phyloP scores from a whole-genome alignment of 192 early-diverging fungal species.

The Coemansia sp. region DNA sequence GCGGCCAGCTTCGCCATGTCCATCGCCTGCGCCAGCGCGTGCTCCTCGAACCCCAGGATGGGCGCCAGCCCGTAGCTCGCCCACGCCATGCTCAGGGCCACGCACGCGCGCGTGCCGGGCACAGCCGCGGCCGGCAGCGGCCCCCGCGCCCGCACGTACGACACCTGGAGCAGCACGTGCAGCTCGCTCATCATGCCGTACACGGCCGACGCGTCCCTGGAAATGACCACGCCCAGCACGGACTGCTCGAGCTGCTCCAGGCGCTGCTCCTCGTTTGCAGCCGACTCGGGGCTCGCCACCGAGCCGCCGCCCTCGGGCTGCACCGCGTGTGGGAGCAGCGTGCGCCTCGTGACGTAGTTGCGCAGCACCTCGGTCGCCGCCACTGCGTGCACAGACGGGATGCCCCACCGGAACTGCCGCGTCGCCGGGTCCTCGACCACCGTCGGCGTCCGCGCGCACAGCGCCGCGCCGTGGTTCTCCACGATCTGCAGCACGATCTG shows the following conservation, averaged over 20 bases:
- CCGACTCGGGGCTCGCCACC: too few species aligned
- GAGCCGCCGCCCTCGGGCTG: background rate
- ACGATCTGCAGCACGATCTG: slow-evolving; percentile 40
- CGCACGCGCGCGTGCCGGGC: slow-evolving; percentile 17
- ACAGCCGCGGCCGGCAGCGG: background rate
- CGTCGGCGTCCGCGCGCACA: slow-evolving; percentile 36
- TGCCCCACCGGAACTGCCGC: slow-evolving; percentile 44
- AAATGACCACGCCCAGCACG: slow-evolving; percentile 34
- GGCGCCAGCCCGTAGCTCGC: slow-evolving; percentile 46
- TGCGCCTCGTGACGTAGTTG: slow-evolving; percentile 28
- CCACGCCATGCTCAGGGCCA: slow-evolving; percentile 18
- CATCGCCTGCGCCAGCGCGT: slow-evolving; percentile 43
- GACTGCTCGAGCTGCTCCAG: slow-evolving; percentile 38
- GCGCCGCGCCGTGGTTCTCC: slow-evolving; percentile 36
- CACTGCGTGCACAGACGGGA: slow-evolving; percentile 40
- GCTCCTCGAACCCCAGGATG: slow-evolving; percentile 38
- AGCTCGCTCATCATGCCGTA: slow-evolving; percentile 52
- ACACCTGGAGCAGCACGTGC: slow-evolving; percentile 34
- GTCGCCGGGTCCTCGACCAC: slow-evolving; percentile 43
- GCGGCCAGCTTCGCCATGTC: slow-evolving; percentile 37
- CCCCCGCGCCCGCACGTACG: slow-evolving; percentile 12
- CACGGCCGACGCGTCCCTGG: slow-evolving; percentile 40
- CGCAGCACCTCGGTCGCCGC: slow-evolving; percentile 36
- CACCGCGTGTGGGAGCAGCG: slow-evolving; percentile 4
- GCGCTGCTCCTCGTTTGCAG: slow-evolving; percentile 24